phyloP scores from a whole-genome alignment of 176 grass and related monocot genomes.

The Eleusine coracana region DNA sequence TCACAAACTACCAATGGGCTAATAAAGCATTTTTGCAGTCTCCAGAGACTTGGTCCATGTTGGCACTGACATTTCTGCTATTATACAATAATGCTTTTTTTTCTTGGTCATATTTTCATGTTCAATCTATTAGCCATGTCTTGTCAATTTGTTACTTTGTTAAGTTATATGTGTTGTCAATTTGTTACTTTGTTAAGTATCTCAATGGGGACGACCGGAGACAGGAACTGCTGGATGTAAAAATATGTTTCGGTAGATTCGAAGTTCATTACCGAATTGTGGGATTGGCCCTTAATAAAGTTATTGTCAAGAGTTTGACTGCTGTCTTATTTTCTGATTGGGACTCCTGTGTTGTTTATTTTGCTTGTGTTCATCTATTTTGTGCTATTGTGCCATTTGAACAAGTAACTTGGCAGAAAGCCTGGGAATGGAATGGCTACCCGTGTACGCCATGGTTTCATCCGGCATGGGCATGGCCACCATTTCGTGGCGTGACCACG shows the following conservation, averaged over 20 bases:
- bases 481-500: neutral
- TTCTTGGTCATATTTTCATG: neutral
- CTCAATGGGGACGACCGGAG: neutral
- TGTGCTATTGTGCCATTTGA: too few species aligned
- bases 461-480: neutral
- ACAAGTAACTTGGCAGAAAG: neutral
- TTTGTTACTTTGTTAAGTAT: neutral
- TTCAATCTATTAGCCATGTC: neutral
- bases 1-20: slow-evolving; percentile 27
- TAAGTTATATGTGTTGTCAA: neutral
- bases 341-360: too few species aligned
- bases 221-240: neutral
- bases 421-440: neutral
- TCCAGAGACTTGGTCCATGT: slow-evolving; percentile 9
- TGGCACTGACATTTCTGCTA: neutral
- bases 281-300: neutral
- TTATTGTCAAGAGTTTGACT: neutral
- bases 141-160: slow-evolving; percentile 3
- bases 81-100: neutral
- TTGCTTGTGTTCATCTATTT: neutral
- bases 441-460: neutral
- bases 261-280: neutral
- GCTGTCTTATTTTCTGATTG: neutral
- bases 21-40: slow-evolving; percentile 38
- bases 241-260: slow-evolving; percentile 40